These are phyloP conservation scores for Ophiostoma quercus DNA, from an alignment of 2,329 filamentous ascomycete species.

Conservation along the genomic window DNA sequence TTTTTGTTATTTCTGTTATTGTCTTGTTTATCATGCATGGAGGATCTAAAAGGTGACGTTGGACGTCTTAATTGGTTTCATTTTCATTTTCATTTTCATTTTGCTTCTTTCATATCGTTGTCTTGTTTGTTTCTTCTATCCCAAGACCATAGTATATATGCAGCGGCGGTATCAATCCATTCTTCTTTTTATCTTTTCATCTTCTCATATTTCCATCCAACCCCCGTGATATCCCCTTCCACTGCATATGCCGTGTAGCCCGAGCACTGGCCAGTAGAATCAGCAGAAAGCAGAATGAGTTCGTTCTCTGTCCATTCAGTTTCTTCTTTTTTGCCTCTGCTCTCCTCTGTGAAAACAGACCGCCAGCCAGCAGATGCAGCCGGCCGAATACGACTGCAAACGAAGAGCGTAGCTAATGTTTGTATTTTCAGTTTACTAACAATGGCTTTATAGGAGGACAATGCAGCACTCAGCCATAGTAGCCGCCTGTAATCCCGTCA, in stretches of 20 bases:
- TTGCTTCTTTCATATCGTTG: neutral
- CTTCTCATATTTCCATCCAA: neutral
- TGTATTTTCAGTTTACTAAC: neutral
- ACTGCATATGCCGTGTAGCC: conserved; percentile 6
- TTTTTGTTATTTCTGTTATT: neutral
- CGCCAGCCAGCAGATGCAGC: neutral
- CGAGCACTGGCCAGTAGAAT: neutral
- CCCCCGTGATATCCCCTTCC: neutral
- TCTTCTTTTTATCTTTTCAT: neutral
- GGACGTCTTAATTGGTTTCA: conserved; percentile 6
- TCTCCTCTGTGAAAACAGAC: neutral
- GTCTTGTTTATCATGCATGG: neutral
- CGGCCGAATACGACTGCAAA: conserved; percentile 2
- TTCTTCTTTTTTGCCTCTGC: neutral
- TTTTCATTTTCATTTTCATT: neutral
- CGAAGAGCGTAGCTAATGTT: neutral
- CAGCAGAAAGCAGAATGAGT: neutral
- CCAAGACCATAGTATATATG: neutral
- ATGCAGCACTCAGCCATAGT: neutral
- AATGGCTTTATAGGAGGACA: neutral
- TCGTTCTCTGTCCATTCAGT: neutral
- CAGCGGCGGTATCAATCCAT: neutral
- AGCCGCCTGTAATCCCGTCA: too few species aligned
- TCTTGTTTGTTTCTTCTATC: neutral
- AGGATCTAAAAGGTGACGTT: neutral